These are phyloP conservation scores for Atalantia buxifolia DNA, from an alignment of 345 rosid genomes.

Conservation along the genomic window DNA sequence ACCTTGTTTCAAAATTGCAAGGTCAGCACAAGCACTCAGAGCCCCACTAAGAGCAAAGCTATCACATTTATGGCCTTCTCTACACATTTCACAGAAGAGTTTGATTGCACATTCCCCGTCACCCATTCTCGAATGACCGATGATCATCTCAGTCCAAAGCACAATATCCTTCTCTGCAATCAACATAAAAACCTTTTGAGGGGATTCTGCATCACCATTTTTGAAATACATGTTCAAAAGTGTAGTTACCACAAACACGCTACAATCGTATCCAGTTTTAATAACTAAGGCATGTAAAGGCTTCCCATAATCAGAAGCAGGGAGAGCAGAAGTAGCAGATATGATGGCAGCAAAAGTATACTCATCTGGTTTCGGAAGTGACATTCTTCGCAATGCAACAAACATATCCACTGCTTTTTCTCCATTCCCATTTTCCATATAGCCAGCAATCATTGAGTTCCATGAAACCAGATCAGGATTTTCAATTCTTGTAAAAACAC, in stretches of 20 bases:
- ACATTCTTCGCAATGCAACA: constrained; percentile 33
- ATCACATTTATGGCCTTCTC: constrained; percentile 49
- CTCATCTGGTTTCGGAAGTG: constrained; percentile 60
- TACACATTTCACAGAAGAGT: constrained; percentile 49
- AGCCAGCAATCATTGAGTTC: constrained; percentile 79
- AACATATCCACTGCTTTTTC: constrained; percentile 54
- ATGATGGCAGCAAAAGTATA: constrained; percentile 71
- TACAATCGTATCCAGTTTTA: constrained; percentile 48
- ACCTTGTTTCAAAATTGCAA: constrained; percentile 66
- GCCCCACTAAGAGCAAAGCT: constrained; percentile 72
- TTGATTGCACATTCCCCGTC: constrained; percentile 53
- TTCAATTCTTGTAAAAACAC: constrained; percentile 44
- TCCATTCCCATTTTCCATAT: constrained; percentile 55
- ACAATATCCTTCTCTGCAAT: constrained; percentile 58
- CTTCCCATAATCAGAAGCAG: constrained; percentile 44
- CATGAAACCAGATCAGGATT: constrained; percentile 66
- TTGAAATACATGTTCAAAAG: constrained; percentile 75
- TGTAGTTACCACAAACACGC: constrained; percentile 61
- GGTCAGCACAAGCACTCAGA: constrained; percentile 75
- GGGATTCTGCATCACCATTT: constrained; percentile 52
- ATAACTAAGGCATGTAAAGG: constrained; percentile 59
- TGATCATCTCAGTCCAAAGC: constrained; percentile 92
- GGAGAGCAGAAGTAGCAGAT: constrained; percentile 42
- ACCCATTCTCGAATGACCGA: constrained; percentile 65
- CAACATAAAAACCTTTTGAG: constrained; percentile 41